These are phyloP conservation scores for Dothidotthia symphoricarpi DNA, from an alignment of 2,329 filamentous ascomycete species.

Conservation along the genomic window DNA sequence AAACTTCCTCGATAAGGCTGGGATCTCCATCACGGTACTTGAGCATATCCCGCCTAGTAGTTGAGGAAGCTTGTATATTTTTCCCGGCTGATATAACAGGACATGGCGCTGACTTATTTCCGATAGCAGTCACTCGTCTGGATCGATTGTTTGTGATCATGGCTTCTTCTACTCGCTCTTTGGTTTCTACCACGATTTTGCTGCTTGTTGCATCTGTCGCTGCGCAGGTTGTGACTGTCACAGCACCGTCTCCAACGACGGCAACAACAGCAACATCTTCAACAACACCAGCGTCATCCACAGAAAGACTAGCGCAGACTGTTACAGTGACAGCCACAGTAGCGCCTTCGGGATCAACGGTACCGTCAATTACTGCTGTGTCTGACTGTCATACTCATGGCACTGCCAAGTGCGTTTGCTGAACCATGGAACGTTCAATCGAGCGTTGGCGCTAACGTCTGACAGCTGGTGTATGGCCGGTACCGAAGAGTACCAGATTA, in stretches of 20 bases:
- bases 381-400: slow-evolving; percentile 55
- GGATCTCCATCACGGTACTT: slow-evolving; percentile 17
- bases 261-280: slow-evolving; percentile 8
- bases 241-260: slow-evolving; percentile 6
- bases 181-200: slow-evolving; percentile 4
- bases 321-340: slow-evolving; percentile 7
- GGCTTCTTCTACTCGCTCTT: slow-evolving; percentile 6
- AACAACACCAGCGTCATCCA: background rate
- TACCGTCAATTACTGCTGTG: slow-evolving; percentile 45
- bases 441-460: slow-evolving; percentile 10
- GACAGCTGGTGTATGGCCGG: slow-evolving; percentile 48
- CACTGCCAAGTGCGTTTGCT: slow-evolving; percentile 42
- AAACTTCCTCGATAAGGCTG: slow-evolving; percentile 11
- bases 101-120: slow-evolving; percentile 9
- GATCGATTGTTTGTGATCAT: slow-evolving; percentile 13
- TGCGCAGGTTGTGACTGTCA: slow-evolving; percentile 14
- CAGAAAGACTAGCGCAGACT: slow-evolving; percentile 1
- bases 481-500: slow-evolving; percentile 46
- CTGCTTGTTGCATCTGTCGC: slow-evolving; percentile 6
- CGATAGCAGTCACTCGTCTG: slow-evolving; percentile 2
- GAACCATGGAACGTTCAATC: too few species aligned
- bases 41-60: slow-evolving; percentile 5
- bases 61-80: slow-evolving; percentile 1
- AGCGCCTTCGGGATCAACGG: slow-evolving; percentile 10
- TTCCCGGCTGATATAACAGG: slow-evolving; percentile 19